These are phyloP conservation scores for Saccharomycopsis fodiens DNA, from an alignment of 805 yeast genomes.

Conservation along the genomic window DNA sequence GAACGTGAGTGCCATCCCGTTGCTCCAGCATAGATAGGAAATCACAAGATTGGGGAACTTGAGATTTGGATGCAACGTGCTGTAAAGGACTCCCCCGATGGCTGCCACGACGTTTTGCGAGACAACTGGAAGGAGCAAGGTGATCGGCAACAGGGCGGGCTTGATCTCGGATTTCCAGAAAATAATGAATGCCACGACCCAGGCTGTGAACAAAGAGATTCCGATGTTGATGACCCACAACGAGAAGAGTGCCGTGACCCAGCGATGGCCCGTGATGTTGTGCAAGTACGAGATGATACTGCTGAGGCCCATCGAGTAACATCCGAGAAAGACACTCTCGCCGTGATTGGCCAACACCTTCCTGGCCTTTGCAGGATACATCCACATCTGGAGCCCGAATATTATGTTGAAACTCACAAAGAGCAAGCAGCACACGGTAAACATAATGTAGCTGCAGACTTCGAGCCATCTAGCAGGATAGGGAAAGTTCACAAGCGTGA, in stretches of 20 bases:
- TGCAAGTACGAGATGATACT: conserved; percentile 50
- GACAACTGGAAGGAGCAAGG: conserved; percentile 68
- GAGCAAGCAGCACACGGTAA: conserved; percentile 46
- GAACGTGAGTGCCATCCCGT: conserved; percentile 56
- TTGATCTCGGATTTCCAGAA: conserved; percentile 29
- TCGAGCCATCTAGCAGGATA: conserved; percentile 53
- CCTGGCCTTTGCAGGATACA: conserved; percentile 27
- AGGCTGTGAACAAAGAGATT: conserved; percentile 49
- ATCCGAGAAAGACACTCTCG: conserved; percentile 62
- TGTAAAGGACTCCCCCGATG: conserved; percentile 51
- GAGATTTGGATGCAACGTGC: conserved; percentile 36
- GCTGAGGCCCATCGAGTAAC: conserved; percentile 71
- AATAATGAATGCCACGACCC: conserved; percentile 51
- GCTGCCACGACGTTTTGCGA: conserved; percentile 72
- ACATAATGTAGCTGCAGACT: conserved; percentile 52
- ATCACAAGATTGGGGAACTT: conserved; percentile 47
- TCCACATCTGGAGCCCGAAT: conserved; percentile 33
- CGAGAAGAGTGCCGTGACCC: conserved; percentile 46
- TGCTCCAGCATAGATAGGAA: conserved; percentile 56
- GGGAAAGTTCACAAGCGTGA: conserved; percentile 58
- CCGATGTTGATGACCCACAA: conserved; percentile 70
- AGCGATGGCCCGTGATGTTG: conserved; percentile 29
- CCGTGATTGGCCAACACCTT: conserved; percentile 33
- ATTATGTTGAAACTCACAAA: conserved; percentile 37
- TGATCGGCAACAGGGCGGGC: conserved; percentile 41